A percentile compares a stretch with the other conserved stretches of the same genome.
Conservation (phyloP, 2,329 filamentous ascomycete genomes). For the Claviceps monticola region DNA sequence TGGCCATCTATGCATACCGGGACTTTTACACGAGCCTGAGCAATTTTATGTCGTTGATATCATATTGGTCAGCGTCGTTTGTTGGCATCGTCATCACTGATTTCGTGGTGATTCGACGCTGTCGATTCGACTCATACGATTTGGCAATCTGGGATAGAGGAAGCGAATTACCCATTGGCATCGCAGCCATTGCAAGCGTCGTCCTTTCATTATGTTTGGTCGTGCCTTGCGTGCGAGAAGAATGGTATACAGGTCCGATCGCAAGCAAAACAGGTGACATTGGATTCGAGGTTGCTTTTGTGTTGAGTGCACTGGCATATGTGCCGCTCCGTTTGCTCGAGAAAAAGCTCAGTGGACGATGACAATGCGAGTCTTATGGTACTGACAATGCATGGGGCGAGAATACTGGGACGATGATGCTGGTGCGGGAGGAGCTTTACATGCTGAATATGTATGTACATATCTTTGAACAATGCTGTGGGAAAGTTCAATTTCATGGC, state of each 20-base stretch:
- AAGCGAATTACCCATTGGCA: constrained; percentile 28
- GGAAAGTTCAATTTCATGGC: too few species aligned
- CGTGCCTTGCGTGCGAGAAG: constrained; percentile 45
- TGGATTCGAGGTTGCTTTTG: constrained; percentile 50
- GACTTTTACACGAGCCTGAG: constrained; percentile 44
- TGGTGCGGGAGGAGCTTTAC: background rate
- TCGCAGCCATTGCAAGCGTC: constrained; percentile 32
- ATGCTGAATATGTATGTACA: background rate
- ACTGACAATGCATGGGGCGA: background rate
- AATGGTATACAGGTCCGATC: constrained; percentile 48
- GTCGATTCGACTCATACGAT: constrained; percentile 31
- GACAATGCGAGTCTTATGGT: background rate
- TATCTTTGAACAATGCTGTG: too few species aligned
- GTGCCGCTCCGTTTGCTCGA: constrained; percentile 33
- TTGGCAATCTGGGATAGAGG: constrained; percentile 33
- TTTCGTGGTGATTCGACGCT: constrained; percentile 32
- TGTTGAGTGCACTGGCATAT: constrained; percentile 32
- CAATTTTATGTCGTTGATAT: constrained; percentile 43
- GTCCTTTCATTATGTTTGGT: constrained; percentile 35
- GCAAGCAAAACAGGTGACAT: constrained; percentile 47
- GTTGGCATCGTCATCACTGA: constrained; percentile 35
- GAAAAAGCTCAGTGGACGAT: constrained; percentile 16
- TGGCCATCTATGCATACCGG: constrained; percentile 39
- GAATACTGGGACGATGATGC: background rate
- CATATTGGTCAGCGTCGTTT: constrained; percentile 44